These are phyloP conservation scores for Penicillium antarcticum DNA, from an alignment of 495 filamentous ascomycete genomes.

Conservation along the genomic window DNA sequence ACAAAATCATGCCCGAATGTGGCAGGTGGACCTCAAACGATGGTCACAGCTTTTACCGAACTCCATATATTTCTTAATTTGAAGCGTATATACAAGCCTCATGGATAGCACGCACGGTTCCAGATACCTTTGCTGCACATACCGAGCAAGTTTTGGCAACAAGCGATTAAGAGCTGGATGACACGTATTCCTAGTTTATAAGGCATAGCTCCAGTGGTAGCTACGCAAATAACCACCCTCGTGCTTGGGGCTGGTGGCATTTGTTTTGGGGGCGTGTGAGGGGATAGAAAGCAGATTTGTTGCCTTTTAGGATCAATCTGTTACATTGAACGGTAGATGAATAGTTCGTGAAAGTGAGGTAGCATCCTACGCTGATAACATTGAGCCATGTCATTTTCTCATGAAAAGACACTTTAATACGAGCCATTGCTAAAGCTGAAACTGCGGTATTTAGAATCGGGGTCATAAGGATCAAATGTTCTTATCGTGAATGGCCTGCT, in stretches of 20 bases:
- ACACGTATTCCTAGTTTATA: conserved; percentile 42
- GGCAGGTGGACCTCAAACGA: too few species aligned
- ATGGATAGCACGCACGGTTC: too few species aligned
- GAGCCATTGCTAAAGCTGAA: conserved; percentile 28
- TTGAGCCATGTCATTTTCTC: conserved; percentile 46
- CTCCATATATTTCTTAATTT: too few species aligned
- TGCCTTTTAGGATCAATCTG: conserved; percentile 20
- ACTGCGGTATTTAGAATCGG: neutral
- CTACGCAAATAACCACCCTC: conserved; percentile 33
- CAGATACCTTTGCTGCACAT: too few species aligned
- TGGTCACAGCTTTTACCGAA: too few species aligned
- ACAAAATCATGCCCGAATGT: too few species aligned
- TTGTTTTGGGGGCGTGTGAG: conserved; percentile 11
- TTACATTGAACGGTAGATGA: neutral
- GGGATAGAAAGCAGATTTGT: conserved; percentile 33
- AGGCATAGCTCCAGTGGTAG: conserved; percentile 44
- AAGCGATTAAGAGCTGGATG: too few species aligned
- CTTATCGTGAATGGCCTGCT: conserved; percentile 5
- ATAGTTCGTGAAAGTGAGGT: neutral
- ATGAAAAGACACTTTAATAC: conserved; percentile 43
- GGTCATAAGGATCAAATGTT: neutral
- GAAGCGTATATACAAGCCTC: too few species aligned
- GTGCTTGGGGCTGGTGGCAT: conserved; percentile 17
- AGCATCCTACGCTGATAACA: conserved; percentile 39
- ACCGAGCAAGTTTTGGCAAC: too few species aligned